A percentile compares a stretch with the other conserved stretches of the same genome.
Evolutionary conservation across 208 protist species (phyloP).

Genomic region (Acanthamoeba royreba): DNA sequence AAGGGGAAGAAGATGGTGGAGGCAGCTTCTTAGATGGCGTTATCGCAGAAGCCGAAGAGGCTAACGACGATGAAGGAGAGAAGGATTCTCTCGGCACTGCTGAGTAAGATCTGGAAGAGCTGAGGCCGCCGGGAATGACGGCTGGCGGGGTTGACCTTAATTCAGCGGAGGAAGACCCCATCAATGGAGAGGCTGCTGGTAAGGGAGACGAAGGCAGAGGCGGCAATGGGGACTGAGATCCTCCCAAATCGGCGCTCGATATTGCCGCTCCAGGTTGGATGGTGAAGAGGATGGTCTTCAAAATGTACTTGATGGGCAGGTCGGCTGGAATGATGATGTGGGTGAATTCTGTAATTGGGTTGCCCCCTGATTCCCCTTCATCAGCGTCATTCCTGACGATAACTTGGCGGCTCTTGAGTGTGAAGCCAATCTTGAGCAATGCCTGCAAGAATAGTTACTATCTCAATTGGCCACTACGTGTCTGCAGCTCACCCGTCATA

Average conservation of each 20-base stretch:
- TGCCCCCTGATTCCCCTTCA: neutral
- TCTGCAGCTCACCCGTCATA: neutral
- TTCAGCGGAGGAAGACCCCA: neutral
- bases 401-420: neutral
- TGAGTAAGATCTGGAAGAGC: too few species aligned
- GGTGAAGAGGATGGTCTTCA: neutral
- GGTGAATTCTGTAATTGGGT: neutral
- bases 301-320: neutral
- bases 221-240: neutral
- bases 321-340: neutral
- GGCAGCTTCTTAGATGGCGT: too few species aligned
- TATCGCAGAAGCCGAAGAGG: too few species aligned
- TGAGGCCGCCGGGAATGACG: too few species aligned
- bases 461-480: neutral
- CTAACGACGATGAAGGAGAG: too few species aligned
- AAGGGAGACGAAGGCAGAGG: neutral
- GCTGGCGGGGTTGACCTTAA: too few species aligned
- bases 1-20: too few species aligned
- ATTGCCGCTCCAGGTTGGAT: neutral
- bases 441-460: neutral
- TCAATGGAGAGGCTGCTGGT: neutral
- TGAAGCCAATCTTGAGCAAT: neutral
- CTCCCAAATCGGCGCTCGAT: neutral
- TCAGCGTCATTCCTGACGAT: neutral
- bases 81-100: too few species aligned